Conservation (phyloP, 345 rosid species). For the Gossypium arboreum region DNA sequence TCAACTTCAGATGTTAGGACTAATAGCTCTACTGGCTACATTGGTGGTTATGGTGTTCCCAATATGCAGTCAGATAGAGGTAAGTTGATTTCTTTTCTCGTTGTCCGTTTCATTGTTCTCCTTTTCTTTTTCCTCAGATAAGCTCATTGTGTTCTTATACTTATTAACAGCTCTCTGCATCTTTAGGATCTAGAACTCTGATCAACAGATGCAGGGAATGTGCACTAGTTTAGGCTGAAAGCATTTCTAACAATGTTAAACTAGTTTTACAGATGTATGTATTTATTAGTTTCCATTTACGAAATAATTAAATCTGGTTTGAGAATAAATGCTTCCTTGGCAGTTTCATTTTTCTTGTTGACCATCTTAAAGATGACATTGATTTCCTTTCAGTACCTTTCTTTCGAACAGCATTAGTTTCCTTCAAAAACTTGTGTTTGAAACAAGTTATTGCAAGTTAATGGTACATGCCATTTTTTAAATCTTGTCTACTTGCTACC, state of each 20-base stretch:
- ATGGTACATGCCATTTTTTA: background rate
- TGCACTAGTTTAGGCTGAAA: background rate
- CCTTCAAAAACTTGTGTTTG: background rate
- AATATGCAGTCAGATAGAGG: constrained; percentile 65
- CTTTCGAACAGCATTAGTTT: background rate
- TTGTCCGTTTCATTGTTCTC: background rate
- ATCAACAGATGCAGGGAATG: background rate
- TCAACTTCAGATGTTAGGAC: constrained; percentile 45
- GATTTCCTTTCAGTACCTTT: background rate
- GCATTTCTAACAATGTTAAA: background rate
- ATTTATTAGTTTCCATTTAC: background rate
- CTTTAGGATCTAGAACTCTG: background rate
- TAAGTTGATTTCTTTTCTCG: constrained; percentile 12
- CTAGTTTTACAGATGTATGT: background rate
- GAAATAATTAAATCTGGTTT: background rate
- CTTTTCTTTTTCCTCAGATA: background rate
- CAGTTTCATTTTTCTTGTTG: background rate
- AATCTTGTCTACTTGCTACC: background rate
- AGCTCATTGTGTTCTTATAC: background rate
- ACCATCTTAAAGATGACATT: background rate
- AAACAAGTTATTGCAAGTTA: background rate
- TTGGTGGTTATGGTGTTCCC: constrained; percentile 49
- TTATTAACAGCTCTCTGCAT: background rate
- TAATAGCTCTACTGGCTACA: constrained; percentile 44
- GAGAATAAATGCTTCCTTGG: background rate